Evolutionary conservation across 768 basidiomycete species (phyloP), one percentile per base, ranked within the genome.

Genomic region (Lactarius hengduanensis): DNA sequence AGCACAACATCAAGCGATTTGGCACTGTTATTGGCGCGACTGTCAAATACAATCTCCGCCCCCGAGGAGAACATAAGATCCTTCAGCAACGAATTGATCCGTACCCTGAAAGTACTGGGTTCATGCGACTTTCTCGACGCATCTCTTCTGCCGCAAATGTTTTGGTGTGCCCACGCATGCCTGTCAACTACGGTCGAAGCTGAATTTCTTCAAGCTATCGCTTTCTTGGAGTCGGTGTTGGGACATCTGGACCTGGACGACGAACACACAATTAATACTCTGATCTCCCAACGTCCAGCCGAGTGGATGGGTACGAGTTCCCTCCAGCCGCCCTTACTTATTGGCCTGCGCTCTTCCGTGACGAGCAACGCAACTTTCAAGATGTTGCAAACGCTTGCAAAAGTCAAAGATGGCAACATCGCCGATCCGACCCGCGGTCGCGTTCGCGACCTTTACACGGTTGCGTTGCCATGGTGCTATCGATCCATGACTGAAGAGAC

Each of bases 391-490:
- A 80, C 77, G 6, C 77, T 96, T 22, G 77, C 87, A 26, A 84
- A 83, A 71, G 76, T 90, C 50, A 77, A 84, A 28, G 86, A 90
- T 67, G 78, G 80, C 18, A 81, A 82, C 22, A 79, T 96, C 13
- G 84, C 96, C 53, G 93, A 96, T 74, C 76, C 84, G 43, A 82
- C 88, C 1, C 83, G 84, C 36, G 85, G 84, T 30, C 88, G 92
- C 45, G 79, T 94, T 40, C 86, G 91, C n/a, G 91, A 92, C 72
- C 77, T 94, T 40, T 94, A 94, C 74, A 86, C 92, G 0, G 78
- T 89, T 6, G 85, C 86, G 2, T 78, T 98, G n/a, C 94, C 95
- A 0, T 94, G 91, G 89, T 95, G 92, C 76, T 77, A 97, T 32
- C 86, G 89, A 61, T 87, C 89, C 8, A 92, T 94, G 87, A 77